Conservation (phyloP, 2,329 filamentous ascomycete genomes). For the Tolypocladium pustulatum region DNA sequence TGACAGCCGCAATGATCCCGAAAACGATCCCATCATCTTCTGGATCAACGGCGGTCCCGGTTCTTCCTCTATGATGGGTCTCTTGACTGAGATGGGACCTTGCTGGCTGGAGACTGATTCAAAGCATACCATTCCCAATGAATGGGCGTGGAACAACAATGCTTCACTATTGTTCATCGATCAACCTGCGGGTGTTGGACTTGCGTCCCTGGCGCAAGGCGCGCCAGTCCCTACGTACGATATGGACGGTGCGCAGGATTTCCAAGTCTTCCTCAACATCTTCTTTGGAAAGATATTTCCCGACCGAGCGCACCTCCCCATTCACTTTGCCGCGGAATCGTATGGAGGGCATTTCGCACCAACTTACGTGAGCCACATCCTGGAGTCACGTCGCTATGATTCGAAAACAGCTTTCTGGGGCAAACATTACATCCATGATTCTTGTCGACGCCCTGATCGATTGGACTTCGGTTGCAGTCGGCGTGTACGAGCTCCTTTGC, state of each 20-base stretch:
- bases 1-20: conserved; percentile 14
- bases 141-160: conserved; percentile 48
- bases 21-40: conserved; percentile 32
- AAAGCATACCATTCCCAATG: conserved; percentile 36
- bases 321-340: conserved; percentile 34
- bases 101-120: conserved; percentile 42
- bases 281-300: conserved; percentile 32
- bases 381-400: conserved; percentile 1
- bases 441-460: conserved; percentile 4
- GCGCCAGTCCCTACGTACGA: conserved; percentile 13
- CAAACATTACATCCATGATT: conserved; percentile 2
- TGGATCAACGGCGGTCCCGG: conserved; percentile 52
- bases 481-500: not conserved
- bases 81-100: conserved; percentile 40
- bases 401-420: conserved; percentile 4
- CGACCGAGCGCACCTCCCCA: conserved; percentile 18
- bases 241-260: conserved; percentile 27
- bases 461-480: not conserved
- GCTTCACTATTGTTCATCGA: conserved; percentile 22
- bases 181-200: conserved; percentile 19
- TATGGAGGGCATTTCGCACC: not conserved
- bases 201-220: conserved; percentile 22
- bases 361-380: conserved; percentile 4
- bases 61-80: conserved; percentile 39
- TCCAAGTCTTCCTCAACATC: conserved; percentile 35